Evolutionary conservation across 2,329 filamentous ascomycete species (phyloP), one percentile per base, ranked within the genome.

Genomic region (Aspergillus brunneoviolaceus): DNA sequence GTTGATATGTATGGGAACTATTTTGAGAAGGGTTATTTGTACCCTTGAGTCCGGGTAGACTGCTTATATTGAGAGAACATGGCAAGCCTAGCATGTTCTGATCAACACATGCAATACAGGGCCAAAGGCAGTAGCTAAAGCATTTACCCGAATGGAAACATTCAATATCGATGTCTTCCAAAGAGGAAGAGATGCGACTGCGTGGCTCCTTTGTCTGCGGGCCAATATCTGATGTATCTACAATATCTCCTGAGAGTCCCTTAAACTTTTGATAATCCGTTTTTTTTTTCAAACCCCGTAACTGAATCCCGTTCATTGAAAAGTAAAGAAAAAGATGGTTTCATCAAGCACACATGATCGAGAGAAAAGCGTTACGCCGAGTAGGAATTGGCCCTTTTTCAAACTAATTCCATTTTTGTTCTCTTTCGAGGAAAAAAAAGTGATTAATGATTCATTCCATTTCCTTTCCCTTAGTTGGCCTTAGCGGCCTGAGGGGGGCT

Each of bases 401-500:
- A 70, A 71, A 72, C 68, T 73, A 69, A 69, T 65, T 67, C 67
- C 65, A 72, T 72, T 73, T 74, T 69, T 70, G 69, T 70, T 71
- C 69, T 69, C 67, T 71, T 55, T 49, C 45, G 27, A 23, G 16
- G 39, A 10, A 45, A 45, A 45, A 45, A 45, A 45, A 16, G 39
- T 45, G 39, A 45, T 45, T 45, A 45, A 45, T 45, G 39, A 45
- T 45, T 45, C 39, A 61, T 57, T 61, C 56, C 62, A 64, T 65
- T 67, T 65, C 63, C 69, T 67, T 66, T 69, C 70, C 70, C 68
- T 76, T 76, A 77, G 67, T 72, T 65, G 69, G 84, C 83, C 84
- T 91, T 91, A 76, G 86, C 85, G 72, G 85, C 84, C 83, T 92
- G 88, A 78, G 89, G 90, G 71, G 94, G 92, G 81, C 89, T 89